Evolutionary conservation across 805 yeast species (phyloP), one percentile per base, ranked within the genome.

Genomic region (Cyberlindnera subsufficiens): DNA sequence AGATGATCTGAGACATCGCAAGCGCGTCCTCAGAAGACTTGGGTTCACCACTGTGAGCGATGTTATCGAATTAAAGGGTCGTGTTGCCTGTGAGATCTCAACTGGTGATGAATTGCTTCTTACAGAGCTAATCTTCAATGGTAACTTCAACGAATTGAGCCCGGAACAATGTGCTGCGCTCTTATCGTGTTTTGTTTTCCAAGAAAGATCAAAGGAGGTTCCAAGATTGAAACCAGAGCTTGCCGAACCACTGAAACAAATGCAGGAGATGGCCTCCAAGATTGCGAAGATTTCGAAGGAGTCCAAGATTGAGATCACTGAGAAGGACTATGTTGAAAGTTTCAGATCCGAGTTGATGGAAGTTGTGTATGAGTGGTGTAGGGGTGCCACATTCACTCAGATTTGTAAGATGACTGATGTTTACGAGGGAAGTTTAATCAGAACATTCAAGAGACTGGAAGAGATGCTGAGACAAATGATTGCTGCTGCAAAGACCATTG

Each of bases 401-500:
- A 91, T 93, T 49, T 91, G 98, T 69, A 91, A 91, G 64, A 89
- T 93, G 96, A 93, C 99, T 0, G 99, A 93, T 60, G 98, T 93
- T 35, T 93, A 91, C 54, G 99, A 93, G 68, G 99, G 99, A 34
- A 84, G 95, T 18, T 74, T 93, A 59, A 91, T 93, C 51, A 80
- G 99, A 61, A 86, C 87, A 80, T 93, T 93, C 70, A 84, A 93
- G 64, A 76, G 99, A 59, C 70, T 93, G 42, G 99, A 93, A 64
- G 99, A 93, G 62, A 74, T 93, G 72, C 69, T 93, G 43, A 79
- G 91, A 57, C 99, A 93, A 63, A 73, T 93, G 77, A 80, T 82
- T 36, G 81, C 77, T 53, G 98, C 97, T 13, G 93, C 99, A 3
- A 87, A 85, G 59, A 87, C 96, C 14, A 93, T 93, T 51, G 99